Evolutionary conservation across 1,139 yeast genomes (phyloP).

Genomic region (Nakaseomyces sp.): DNA sequence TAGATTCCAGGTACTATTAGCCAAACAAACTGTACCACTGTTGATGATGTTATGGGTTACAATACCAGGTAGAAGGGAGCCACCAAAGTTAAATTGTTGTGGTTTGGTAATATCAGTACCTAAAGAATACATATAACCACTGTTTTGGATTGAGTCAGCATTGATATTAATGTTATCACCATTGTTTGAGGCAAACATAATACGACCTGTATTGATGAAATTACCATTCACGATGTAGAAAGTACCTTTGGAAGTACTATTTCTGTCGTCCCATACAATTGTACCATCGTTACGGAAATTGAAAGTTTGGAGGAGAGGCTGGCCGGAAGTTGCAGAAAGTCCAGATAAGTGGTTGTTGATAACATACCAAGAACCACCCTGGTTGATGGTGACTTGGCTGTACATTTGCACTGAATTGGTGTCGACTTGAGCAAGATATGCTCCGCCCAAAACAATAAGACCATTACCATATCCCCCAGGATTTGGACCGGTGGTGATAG

Average conservation of each 20-base stretch:
- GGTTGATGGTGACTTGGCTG: not conserved
- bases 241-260: not conserved
- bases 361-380: not conserved
- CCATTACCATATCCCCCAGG: slow-evolving; percentile 3
- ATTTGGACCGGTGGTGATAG: not conserved
- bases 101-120: not conserved
- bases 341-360: not conserved
- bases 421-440: not conserved
- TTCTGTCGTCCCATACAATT: not conserved
- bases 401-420: not conserved
- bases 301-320: not conserved
- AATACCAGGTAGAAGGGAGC: not conserved
- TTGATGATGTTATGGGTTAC: not conserved
- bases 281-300: slow-evolving; percentile 3
- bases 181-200: not conserved
- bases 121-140: not conserved
- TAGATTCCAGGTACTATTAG: not conserved
- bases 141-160: not conserved
- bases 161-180: not conserved
- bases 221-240: not conserved
- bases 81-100: not conserved
- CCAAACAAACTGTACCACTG: slow-evolving; percentile 5
- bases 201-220: not conserved
- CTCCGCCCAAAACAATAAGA: not conserved
- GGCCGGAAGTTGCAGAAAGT: not conserved